phyloP scores from a whole-genome alignment of 495 filamentous ascomycete species.

The Neurospora sp. region DNA sequence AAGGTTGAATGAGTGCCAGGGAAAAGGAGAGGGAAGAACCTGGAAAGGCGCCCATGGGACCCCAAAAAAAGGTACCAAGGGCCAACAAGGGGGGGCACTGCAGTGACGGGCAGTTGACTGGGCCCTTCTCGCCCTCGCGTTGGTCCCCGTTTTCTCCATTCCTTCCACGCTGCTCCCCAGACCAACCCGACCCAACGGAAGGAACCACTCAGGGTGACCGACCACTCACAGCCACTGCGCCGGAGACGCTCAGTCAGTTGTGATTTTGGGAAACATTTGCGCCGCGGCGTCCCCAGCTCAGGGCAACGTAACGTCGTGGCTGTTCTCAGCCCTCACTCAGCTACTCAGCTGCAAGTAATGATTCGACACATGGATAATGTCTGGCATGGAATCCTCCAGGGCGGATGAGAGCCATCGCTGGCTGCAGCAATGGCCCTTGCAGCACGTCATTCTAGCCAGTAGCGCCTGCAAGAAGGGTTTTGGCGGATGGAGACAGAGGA shows the following conservation, averaged over 20 bases:
- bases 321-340: background rate
- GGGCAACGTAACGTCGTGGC: background rate
- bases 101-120: background rate
- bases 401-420: background rate
- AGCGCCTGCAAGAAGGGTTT: background rate
- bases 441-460: background rate
- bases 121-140: background rate
- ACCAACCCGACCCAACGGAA: background rate
- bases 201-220: background rate
- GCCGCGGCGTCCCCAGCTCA: background rate
- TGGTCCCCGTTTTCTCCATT: constrained; percentile 1
- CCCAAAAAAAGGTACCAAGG: background rate
- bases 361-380: background rate
- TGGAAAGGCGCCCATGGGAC: background rate
- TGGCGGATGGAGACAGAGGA: background rate
- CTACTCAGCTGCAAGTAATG: background rate
- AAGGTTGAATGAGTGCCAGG: background rate
- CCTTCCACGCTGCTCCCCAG: background rate
- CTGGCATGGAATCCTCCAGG: background rate
- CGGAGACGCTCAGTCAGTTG: background rate
- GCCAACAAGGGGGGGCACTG: background rate
- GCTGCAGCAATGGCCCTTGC: background rate
- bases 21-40: constrained; percentile 1
- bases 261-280: background rate
- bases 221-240: constrained; percentile 1